These are phyloP conservation scores for Phytophthora meadii DNA, from an alignment of 352 stramenopile genomes.

Conservation along the genomic window DNA sequence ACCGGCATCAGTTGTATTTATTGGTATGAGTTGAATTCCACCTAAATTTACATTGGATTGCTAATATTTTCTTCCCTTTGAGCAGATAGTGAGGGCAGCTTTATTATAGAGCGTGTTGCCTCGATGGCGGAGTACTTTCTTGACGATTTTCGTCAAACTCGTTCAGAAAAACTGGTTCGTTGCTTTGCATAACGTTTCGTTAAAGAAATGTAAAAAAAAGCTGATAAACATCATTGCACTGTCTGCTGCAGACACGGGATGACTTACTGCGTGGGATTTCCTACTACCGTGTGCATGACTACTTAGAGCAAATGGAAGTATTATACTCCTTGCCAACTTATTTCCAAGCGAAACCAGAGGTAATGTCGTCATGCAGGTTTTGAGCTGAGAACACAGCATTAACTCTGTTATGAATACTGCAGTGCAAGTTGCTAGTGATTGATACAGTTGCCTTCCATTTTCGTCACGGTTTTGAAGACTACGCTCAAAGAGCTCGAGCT, in stretches of 20 bases:
- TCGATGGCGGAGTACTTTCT: constrained; percentile 86
- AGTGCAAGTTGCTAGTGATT: constrained; percentile 92
- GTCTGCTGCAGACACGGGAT: constrained; percentile 58
- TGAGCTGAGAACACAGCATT: not conserved
- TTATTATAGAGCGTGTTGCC: constrained; percentile 86
- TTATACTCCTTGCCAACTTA: constrained; percentile 75
- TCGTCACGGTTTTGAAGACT: constrained; percentile 86
- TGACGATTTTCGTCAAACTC: constrained; percentile 63
- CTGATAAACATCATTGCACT: not conserved
- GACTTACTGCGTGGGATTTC: constrained; percentile 81
- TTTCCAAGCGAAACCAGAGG: constrained; percentile 49
- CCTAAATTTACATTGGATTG: not conserved
- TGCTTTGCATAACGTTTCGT: not conserved
- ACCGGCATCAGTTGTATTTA: constrained; percentile 51
- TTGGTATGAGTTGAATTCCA: constrained; percentile 46
- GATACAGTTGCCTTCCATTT: constrained; percentile 96
- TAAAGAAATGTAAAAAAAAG: not conserved
- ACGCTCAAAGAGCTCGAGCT: constrained; percentile 58
- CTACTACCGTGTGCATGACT: constrained; percentile 88
- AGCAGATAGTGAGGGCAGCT: constrained; percentile 93
- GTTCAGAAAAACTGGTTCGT: constrained; percentile 40
- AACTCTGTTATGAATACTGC: constrained; percentile 1
- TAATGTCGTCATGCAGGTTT: constrained; percentile 2
- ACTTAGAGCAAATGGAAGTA: constrained; percentile 90
- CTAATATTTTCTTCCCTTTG: not conserved